These are phyloP conservation scores for Comarum palustre DNA, from an alignment of 306 rosid genomes.

Conservation along the genomic window DNA sequence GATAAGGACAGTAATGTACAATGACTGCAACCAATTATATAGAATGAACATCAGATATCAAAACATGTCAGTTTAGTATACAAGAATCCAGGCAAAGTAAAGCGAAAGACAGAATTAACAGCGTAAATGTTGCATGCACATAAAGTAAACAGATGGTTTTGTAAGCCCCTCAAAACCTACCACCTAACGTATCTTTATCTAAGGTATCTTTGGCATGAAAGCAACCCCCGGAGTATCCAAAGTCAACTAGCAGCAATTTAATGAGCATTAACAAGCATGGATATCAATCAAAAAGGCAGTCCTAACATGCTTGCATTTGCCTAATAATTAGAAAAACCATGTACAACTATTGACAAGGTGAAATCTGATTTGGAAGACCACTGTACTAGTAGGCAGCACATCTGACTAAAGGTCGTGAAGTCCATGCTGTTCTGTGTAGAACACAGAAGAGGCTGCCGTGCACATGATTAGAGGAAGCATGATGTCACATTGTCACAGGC, in stretches of 20 bases:
- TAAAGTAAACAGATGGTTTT: background rate
- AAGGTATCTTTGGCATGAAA: background rate
- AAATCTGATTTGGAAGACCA: background rate
- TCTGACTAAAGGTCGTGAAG: background rate
- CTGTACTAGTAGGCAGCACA: background rate
- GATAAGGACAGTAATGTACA: constrained; percentile 51
- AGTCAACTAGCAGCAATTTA: background rate
- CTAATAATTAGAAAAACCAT: background rate
- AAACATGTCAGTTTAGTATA: background rate
- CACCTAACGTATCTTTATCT: background rate
- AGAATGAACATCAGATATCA: constrained; percentile 32
- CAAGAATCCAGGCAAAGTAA: constrained; percentile 2
- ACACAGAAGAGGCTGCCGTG: background rate
- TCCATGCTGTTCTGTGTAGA: background rate
- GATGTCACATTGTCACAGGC: background rate
- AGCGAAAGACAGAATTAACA: background rate
- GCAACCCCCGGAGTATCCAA: background rate
- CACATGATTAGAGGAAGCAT: background rate
- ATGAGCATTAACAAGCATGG: background rate
- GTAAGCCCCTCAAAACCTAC: background rate
- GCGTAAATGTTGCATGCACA: background rate
- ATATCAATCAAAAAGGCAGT: background rate
- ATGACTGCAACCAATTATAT: constrained; percentile 47
- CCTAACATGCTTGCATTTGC: background rate
- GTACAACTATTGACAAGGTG: background rate